phyloP scores from a whole-genome alignment of 2,329 filamentous ascomycete species.

The Aspergillus ustus region DNA sequence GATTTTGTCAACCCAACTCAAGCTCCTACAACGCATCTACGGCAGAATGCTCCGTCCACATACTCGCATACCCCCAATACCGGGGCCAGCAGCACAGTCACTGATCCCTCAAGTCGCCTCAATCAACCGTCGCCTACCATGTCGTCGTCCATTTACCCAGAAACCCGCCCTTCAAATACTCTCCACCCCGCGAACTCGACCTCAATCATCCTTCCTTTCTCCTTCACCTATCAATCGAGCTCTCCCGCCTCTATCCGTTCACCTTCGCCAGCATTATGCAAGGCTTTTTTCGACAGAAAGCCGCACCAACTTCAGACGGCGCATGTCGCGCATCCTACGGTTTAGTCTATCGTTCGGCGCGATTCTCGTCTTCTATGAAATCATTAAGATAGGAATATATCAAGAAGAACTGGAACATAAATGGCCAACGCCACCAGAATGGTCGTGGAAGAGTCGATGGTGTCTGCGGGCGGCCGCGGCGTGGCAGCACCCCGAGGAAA shows the following conservation, averaged over 20 bases:
- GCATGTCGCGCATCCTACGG: constrained; percentile 67
- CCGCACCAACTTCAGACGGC: constrained; percentile 52
- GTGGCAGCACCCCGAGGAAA: constrained; percentile 61
- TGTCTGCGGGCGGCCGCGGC: constrained; percentile 68
- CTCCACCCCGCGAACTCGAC: constrained; percentile 56
- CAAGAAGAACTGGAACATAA: constrained; percentile 76
- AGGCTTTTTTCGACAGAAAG: constrained; percentile 81
- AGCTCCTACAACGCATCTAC: constrained; percentile 10
- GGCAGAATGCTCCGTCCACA: constrained; percentile 41
- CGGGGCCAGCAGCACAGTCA: constrained; percentile 37
- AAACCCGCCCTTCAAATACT: constrained; percentile 59
- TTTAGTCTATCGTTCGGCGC: constrained; percentile 74
- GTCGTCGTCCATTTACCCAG: constrained; percentile 61
- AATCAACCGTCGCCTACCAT: constrained; percentile 24
- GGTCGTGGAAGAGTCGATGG: constrained; percentile 73
- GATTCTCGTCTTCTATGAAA: constrained; percentile 61
- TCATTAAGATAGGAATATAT: constrained; percentile 68
- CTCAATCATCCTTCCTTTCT: constrained; percentile 69
- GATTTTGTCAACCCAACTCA: not conserved
- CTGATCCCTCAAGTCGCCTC: constrained; percentile 39
- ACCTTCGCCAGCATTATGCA: constrained; percentile 58
- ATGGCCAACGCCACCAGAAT: constrained; percentile 82
- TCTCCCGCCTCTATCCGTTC: constrained; percentile 59
- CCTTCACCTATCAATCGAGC: constrained; percentile 53
- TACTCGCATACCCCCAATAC: constrained; percentile 45